These are phyloP conservation scores for Phanerochaete sordida DNA, from an alignment of 768 basidiomycete species.

Conservation along the genomic window DNA sequence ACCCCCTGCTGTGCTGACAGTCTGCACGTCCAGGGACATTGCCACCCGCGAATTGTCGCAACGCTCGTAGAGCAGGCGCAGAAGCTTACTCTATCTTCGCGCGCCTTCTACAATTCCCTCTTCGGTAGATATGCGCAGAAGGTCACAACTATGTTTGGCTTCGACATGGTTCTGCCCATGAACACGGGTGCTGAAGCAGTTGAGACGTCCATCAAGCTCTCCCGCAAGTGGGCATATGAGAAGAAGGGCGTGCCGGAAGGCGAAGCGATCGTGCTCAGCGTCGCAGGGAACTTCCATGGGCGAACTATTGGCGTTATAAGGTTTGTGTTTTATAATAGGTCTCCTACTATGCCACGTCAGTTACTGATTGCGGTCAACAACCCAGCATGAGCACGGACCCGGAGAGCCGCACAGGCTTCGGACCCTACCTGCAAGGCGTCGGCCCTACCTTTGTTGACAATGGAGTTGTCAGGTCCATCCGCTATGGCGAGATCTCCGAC, in stretches of 20 bases:
- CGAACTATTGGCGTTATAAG: constrained; percentile 87
- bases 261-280: constrained; percentile 82
- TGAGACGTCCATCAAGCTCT: constrained; percentile 94
- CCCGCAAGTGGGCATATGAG: constrained; percentile 95
- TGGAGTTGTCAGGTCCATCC: constrained; percentile 54
- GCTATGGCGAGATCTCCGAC: constrained; percentile 82
- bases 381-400: constrained; percentile 92
- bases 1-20: background rate
- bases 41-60: constrained; percentile 83
- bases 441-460: constrained; percentile 70
- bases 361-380: background rate
- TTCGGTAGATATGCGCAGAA: constrained; percentile 89
- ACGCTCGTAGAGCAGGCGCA: constrained; percentile 83
- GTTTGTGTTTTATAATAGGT: too few relatives aligned
- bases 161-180: constrained; percentile 97
- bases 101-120: constrained; percentile 93
- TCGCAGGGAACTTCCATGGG: constrained; percentile 93
- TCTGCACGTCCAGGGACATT: constrained; percentile 61
- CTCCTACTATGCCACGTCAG: background rate
- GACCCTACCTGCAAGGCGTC: constrained; percentile 83
- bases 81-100: constrained; percentile 88
- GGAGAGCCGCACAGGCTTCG: constrained; percentile 82
- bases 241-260: constrained; percentile 80
- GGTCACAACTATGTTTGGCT: constrained; percentile 81
- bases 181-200: constrained; percentile 99